These are phyloP conservation scores for Cyclotella sp. DNA, from an alignment of 108 stramenopile species.

Conservation along the genomic window DNA sequence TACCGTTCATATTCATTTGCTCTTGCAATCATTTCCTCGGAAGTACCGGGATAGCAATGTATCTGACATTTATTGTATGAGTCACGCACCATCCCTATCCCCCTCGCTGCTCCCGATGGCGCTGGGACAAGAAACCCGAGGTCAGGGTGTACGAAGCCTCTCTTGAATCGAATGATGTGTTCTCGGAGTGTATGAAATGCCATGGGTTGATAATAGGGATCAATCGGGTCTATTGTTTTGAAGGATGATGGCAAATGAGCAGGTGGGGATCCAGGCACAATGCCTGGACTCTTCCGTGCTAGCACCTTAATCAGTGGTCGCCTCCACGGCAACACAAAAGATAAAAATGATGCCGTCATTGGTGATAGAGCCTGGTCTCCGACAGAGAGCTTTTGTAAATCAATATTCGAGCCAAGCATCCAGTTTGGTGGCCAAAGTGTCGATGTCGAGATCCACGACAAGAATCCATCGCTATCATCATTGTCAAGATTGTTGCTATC, in stretches of 20 bases:
- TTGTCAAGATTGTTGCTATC: neutral
- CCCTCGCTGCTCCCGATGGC: constrained; percentile 77
- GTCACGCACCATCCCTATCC: constrained; percentile 80
- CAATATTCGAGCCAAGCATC: constrained; percentile 29
- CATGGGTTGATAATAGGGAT: constrained; percentile 63
- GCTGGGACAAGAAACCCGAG: constrained; percentile 81
- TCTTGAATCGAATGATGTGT: constrained; percentile 70
- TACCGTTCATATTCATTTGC: constrained; percentile 17
- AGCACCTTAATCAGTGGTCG: constrained; percentile 22
- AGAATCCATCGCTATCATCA: neutral
- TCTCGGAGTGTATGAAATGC: constrained; percentile 73
- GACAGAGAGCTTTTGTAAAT: constrained; percentile 18
- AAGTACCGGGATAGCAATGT: constrained; percentile 67
- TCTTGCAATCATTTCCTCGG: constrained; percentile 49
- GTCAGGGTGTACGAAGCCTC: constrained; percentile 88
- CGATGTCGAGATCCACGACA: constrained; percentile 11
- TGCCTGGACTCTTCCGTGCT: constrained; percentile 9
- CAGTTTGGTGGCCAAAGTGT: constrained; percentile 48
- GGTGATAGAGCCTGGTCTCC: constrained; percentile 25
- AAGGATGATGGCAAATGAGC: constrained; percentile 13
- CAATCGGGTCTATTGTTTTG: constrained; percentile 4
- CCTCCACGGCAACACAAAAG: constrained; percentile 39
- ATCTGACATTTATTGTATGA: constrained; percentile 71
- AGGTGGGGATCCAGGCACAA: neutral
- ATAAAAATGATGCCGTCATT: constrained; percentile 28